Conservation (phyloP, 768 basidiomycete genomes). For the Termitomyces sp. region DNA sequence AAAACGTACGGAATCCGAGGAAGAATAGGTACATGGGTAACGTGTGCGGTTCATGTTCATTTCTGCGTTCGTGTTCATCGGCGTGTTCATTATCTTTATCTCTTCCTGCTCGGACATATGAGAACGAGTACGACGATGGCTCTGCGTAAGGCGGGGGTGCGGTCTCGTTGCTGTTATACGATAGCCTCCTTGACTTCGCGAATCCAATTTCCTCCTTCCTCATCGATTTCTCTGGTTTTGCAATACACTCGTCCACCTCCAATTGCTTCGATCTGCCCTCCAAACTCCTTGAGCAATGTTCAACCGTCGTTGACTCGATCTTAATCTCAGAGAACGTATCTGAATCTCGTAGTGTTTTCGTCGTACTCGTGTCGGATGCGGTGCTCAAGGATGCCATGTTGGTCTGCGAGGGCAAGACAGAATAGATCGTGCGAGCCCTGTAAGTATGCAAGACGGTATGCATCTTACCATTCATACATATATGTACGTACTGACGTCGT, state of each 20-base stretch:
- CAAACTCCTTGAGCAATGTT: not conserved
- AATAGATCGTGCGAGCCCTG: not conserved
- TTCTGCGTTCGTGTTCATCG: not conserved
- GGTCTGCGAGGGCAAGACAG: not conserved
- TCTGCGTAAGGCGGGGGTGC: not conserved
- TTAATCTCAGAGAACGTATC: not conserved
- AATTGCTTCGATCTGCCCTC: not conserved
- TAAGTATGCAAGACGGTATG: not conserved
- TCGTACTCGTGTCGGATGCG: not conserved
- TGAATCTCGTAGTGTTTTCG: not conserved
- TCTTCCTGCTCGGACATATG: not conserved
- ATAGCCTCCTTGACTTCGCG: not conserved
- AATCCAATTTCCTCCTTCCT: not conserved
- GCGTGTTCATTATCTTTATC: not conserved
- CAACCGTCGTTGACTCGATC: not conserved
- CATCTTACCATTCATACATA: not conserved
- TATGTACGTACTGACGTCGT: not conserved
- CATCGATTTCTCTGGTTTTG: not conserved
- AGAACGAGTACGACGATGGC: not conserved
- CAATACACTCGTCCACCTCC: not conserved
- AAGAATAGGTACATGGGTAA: constrained; percentile 10
- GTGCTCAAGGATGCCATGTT: not conserved
- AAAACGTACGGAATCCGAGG: constrained; percentile 10
- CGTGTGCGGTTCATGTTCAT: constrained; percentile 1
- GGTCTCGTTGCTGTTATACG: not conserved